Evolutionary conservation across 2,329 filamentous ascomycete species (phyloP).

Genomic region (Xylariaceae sp.): DNA sequence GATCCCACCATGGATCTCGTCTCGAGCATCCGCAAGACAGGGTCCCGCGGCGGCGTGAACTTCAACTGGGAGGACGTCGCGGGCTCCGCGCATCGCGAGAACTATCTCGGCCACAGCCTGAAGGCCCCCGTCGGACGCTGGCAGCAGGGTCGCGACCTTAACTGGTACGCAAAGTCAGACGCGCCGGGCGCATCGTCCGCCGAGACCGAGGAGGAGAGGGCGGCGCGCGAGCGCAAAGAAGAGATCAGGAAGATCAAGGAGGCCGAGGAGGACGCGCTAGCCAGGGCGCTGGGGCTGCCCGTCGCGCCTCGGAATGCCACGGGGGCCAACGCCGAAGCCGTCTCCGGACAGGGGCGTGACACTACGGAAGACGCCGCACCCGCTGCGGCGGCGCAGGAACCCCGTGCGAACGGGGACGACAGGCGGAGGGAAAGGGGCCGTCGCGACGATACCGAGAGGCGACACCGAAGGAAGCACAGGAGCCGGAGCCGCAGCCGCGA

Average conservation of each 20-base stretch:
- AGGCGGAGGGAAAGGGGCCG: conserved; percentile 15
- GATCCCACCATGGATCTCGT: conserved; percentile 88
- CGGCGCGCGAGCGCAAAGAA: conserved; percentile 57
- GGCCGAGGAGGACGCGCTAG: conserved; percentile 86
- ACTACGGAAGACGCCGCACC: conserved; percentile 8
- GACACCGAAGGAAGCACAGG: conserved; percentile 26
- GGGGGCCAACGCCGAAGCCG: conserved; percentile 62
- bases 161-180: conserved; percentile 57
- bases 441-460: conserved; percentile 24
- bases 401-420: conserved; percentile 12
- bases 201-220: conserved; percentile 52
- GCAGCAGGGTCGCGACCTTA: conserved; percentile 67
- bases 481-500: conserved; percentile 23
- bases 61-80: conserved; percentile 97
- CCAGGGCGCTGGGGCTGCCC: conserved; percentile 72
- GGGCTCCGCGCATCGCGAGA: conserved; percentile 79
- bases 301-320: conserved; percentile 52
- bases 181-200: conserved; percentile 40
- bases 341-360: conserved; percentile 33
- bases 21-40: conserved; percentile 80
- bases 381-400: conserved; percentile 7
- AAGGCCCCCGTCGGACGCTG: conserved; percentile 90
- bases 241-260: conserved; percentile 75
- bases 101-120: conserved; percentile 78
- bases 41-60: conserved; percentile 87